A percentile compares a stretch with the other conserved stretches of the same genome.
Conservation (phyloP, 2,329 filamentous ascomycete species). For the Scedosporium apiospermum region DNA sequence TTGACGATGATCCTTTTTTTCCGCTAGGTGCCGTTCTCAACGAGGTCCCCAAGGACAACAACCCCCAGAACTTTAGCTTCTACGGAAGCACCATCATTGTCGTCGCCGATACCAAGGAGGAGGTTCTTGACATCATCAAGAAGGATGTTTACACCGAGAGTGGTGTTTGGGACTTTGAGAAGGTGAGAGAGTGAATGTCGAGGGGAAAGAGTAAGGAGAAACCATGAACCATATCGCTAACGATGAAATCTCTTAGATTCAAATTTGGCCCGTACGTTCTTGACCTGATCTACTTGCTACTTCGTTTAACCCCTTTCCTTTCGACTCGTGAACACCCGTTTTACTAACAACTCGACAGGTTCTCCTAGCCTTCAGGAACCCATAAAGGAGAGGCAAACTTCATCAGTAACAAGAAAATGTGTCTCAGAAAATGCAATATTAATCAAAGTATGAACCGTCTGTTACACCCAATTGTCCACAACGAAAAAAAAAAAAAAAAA, state of each 20-base stretch:
- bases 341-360: neutral
- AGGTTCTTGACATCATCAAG: conserved; percentile 56
- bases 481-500: neutral
- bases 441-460: neutral
- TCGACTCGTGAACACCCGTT: neutral
- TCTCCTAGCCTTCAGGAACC: conserved; percentile 3
- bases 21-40: conserved; percentile 55
- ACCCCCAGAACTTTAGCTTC: conserved; percentile 53
- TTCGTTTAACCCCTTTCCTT: neutral
- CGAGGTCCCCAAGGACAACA: conserved; percentile 52
- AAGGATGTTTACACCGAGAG: conserved; percentile 62
- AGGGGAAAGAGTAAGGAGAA: neutral
- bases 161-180: conserved; percentile 75
- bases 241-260: conserved; percentile 21
- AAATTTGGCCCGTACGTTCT: conserved; percentile 37
- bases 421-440: neutral
- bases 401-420: neutral
- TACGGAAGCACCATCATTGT: conserved; percentile 64
- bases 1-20: neutral
- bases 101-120: conserved; percentile 57
- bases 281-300: neutral
- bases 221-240: neutral
- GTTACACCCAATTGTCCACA: neutral
- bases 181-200: conserved; percentile 27
- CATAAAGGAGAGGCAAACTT: conserved; percentile 8